These are phyloP conservation scores for Phytopythium montanum DNA, from an alignment of 352 stramenopile genomes.

Conservation along the genomic window DNA sequence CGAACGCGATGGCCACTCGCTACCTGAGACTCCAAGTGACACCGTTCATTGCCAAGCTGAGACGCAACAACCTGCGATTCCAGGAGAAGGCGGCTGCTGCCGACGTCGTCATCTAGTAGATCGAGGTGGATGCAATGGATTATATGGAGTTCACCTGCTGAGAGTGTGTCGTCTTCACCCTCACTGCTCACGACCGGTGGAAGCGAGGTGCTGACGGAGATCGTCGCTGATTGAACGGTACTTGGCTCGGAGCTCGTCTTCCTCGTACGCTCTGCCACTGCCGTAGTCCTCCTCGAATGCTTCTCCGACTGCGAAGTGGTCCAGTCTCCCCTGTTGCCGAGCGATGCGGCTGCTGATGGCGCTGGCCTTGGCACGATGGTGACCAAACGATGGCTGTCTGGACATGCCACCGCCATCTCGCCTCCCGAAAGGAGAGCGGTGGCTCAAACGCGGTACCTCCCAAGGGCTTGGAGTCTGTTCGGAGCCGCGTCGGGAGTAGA, in stretches of 20 bases:
- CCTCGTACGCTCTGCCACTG: constrained; percentile 10
- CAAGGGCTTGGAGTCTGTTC: constrained; percentile 16
- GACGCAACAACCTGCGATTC: constrained; percentile 47
- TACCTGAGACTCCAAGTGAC: constrained; percentile 47
- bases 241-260: constrained; percentile 10
- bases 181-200: background rate
- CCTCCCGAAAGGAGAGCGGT: background rate
- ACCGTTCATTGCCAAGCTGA: constrained; percentile 35
- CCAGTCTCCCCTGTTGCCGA: background rate
- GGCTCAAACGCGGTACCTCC: constrained; percentile 5
- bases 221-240: constrained; percentile 37
- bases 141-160: no score
- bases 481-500: constrained; percentile 21
- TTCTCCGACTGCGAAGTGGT: constrained; percentile 3
- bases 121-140: constrained; percentile 2
- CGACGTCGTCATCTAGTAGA: constrained; percentile 19
- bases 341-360: background rate
- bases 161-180: background rate
- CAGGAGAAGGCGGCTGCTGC: constrained; percentile 29
- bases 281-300: constrained; percentile 5
- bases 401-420: background rate
- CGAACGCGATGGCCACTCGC: constrained; percentile 34
- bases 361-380: background rate
- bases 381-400: background rate
- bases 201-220: constrained; percentile 15